phyloP scores from a whole-genome alignment of 768 basidiomycete species.

The Amanita muscaria region DNA sequence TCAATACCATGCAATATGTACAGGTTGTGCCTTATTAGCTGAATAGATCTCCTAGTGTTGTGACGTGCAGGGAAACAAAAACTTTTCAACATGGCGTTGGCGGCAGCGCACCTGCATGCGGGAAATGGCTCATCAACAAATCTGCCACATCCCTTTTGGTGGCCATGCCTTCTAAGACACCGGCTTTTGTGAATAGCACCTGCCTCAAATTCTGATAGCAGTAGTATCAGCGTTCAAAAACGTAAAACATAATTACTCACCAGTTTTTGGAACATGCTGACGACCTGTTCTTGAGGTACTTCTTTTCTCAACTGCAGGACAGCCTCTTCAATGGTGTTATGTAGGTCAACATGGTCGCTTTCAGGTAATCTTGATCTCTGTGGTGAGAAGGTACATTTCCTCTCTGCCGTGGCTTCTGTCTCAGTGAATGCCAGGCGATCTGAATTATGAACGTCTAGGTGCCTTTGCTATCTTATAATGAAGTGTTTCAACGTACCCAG shows the following conservation, averaged over 20 bases:
- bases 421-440: not conserved
- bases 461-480: not conserved
- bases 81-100: not conserved
- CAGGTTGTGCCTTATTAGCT: no score
- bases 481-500: conserved; percentile 23
- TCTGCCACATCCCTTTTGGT: conserved; percentile 62
- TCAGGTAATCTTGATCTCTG: not conserved
- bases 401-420: conserved; percentile 18
- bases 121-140: conserved; percentile 48
- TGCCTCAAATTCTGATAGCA: conserved; percentile 53
- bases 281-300: conserved; percentile 62
- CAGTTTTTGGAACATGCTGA: conserved; percentile 68
- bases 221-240: not conserved
- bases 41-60: no score
- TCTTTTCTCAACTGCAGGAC: conserved; percentile 59
- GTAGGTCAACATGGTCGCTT: conserved; percentile 3
- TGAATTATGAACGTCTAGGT: not conserved
- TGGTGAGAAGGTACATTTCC: conserved; percentile 35
- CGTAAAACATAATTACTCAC: conserved; percentile 20
- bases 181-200: conserved; percentile 55
- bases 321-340: conserved; percentile 32
- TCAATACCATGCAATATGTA: no score
- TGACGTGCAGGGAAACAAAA: not conserved
- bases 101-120: conserved; percentile 38
- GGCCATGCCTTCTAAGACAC: conserved; percentile 53